These are phyloP conservation scores for Epichloe baconii DNA, from an alignment of 2,329 filamentous ascomycete species.

Conservation along the genomic window DNA sequence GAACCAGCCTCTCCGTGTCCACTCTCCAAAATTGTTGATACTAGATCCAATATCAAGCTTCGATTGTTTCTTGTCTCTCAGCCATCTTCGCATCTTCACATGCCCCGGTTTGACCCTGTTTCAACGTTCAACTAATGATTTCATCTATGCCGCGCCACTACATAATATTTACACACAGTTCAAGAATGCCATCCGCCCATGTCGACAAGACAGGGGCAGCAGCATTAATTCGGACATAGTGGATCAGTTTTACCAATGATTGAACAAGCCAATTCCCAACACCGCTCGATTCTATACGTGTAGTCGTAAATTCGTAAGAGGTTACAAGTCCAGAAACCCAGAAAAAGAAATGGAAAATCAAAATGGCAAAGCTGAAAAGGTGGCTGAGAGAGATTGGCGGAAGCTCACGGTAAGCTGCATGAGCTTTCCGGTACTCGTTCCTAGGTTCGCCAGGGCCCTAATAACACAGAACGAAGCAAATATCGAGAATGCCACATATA, in stretches of 20 bases:
- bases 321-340: not conserved
- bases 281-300: not conserved
- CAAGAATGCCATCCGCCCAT: not conserved
- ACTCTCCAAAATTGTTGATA: too few relatives aligned
- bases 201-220: not conserved
- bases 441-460: too few relatives aligned
- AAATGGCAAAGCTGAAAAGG: too few relatives aligned
- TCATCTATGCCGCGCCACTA: not conserved
- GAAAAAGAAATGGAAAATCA: not conserved
- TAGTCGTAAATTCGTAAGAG: constrained; percentile 1
- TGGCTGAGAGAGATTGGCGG: too few relatives aligned
- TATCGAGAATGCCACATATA: not conserved
- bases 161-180: not conserved
- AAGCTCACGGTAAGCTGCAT: too few relatives aligned
- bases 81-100: not conserved
- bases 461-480: not conserved
- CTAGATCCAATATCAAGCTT: not conserved
- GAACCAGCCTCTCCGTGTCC: too few relatives aligned
- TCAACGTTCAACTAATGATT: not conserved
- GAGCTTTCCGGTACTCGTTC: too few relatives aligned
- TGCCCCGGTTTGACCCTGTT: not conserved
- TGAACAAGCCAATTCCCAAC: not conserved
- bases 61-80: not conserved
- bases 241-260: not conserved
- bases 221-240: not conserved